Conservation (phyloP, 2,329 filamentous ascomycete genomes). For the Cladorrhinum sp. region DNA sequence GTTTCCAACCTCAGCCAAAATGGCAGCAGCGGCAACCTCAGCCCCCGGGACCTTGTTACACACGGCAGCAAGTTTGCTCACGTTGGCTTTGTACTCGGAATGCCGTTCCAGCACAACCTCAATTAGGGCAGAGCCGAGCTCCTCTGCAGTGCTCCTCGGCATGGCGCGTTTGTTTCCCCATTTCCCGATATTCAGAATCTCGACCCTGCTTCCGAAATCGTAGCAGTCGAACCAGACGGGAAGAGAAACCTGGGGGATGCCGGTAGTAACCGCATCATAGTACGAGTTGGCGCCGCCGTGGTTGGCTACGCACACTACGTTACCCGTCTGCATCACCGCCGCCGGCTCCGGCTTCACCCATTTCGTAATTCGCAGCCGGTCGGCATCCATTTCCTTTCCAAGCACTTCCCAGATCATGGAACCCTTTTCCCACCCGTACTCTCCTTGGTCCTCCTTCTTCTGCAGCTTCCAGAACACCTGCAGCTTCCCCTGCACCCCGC, state of each 20-base stretch:
- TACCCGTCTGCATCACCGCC: conserved; percentile 36
- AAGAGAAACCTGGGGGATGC: conserved; percentile 44
- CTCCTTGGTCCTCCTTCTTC: background rate
- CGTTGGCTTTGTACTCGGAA: conserved; percentile 7
- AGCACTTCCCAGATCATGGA: conserved; percentile 25
- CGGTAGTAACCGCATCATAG: conserved; percentile 38
- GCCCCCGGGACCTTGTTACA: conserved; percentile 4
- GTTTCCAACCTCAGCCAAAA: conserved; percentile 4
- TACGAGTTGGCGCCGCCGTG: conserved; percentile 48
- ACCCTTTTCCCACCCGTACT: conserved; percentile 3
- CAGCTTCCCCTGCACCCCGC: conserved; percentile 24
- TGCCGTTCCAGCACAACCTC: conserved; percentile 16
- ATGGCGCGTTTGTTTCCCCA: conserved; percentile 26
- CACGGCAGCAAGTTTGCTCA: conserved; percentile 15
- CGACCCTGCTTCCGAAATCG: conserved; percentile 44
- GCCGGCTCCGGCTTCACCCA: conserved; percentile 42
- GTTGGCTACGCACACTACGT: conserved; percentile 41
- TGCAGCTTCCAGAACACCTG: conserved; percentile 41
- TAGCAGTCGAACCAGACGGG: conserved; percentile 47
- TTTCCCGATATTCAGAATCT: conserved; percentile 42
- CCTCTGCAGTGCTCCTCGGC: conserved; percentile 18
- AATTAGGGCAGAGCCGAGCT: conserved; percentile 21
- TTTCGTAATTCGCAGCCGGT: conserved; percentile 36
- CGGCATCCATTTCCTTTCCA: conserved; percentile 27
- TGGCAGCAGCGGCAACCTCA: conserved; percentile 5